A percentile compares a stretch with the other conserved stretches of the same genome.
Conservation (phyloP, 2,329 filamentous ascomycete genomes). For the Cercospora beticola region DNA sequence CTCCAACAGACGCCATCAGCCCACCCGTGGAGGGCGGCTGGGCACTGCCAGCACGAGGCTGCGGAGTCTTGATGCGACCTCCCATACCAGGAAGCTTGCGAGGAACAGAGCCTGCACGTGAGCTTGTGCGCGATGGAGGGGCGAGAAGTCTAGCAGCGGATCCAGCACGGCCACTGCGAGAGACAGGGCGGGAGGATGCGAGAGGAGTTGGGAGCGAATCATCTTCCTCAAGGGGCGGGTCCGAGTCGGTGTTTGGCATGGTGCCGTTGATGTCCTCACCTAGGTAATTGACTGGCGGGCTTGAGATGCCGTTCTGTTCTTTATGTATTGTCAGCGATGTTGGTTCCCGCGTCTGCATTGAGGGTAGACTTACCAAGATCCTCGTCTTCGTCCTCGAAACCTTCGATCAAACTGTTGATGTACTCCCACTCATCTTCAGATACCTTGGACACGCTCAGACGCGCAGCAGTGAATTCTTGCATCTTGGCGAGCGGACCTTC, state of each 20-base stretch:
- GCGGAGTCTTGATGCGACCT: slow-evolving; percentile 21
- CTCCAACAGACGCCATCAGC: slow-evolving; percentile 13
- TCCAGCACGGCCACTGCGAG: slow-evolving; percentile 17
- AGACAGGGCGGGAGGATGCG: slow-evolving; percentile 19
- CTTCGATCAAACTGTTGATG: slow-evolving; percentile 44
- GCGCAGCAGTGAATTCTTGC: slow-evolving; percentile 78
- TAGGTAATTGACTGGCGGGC: neutral
- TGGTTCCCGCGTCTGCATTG: neutral
- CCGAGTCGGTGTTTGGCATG: slow-evolving; percentile 20
- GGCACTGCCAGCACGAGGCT: slow-evolving; percentile 14
- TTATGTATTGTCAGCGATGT: neutral
- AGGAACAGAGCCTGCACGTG: slow-evolving; percentile 18
- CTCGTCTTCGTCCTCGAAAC: slow-evolving; percentile 23
- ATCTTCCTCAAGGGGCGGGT: slow-evolving; percentile 8
- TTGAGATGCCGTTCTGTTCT: neutral
- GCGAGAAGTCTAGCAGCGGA: slow-evolving; percentile 7
- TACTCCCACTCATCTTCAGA: slow-evolving; percentile 64
- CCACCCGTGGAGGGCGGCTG: neutral
- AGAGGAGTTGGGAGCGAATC: slow-evolving; percentile 12
- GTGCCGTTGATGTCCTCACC: neutral
- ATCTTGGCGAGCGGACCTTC: slow-evolving; percentile 58
- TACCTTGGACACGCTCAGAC: slow-evolving; percentile 77
- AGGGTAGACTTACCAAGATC: slow-evolving; percentile 3
- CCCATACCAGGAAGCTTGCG: neutral
- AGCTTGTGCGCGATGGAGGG: slow-evolving; percentile 16